Percentiles rank a stretch among this genome's conserved stretches.
Conservation (phyloP, 23 red algal genomes). For the Gracilaria gracilis region DNA sequence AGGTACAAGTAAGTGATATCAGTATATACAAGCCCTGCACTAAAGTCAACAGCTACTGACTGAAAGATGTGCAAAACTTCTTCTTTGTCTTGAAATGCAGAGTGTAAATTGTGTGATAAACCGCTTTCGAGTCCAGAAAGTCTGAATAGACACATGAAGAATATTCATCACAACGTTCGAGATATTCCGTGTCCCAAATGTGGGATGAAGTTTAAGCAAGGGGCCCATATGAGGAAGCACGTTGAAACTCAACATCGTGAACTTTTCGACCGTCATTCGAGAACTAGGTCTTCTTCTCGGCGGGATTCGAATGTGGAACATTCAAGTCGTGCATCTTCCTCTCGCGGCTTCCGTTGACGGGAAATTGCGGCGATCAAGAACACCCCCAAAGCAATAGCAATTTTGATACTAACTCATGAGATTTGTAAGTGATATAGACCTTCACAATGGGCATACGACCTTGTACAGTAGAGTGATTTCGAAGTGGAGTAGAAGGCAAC, state of each 20-base stretch:
- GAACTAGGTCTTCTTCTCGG: background rate
- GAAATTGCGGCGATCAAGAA: background rate
- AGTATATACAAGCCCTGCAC: background rate
- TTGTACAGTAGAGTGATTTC: background rate
- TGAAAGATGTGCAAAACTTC: background rate
- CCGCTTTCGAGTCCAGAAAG: background rate
- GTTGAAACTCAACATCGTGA: slow-evolving; percentile 12
- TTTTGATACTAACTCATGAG: background rate
- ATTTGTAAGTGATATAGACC: background rate
- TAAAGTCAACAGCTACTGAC: background rate
- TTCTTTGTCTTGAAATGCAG: background rate
- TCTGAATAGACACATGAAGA: slow-evolving; percentile 18
- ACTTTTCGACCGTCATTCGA: background rate
- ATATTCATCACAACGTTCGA: slow-evolving; percentile 24
- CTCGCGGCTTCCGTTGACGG: background rate
- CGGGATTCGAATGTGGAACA: background rate
- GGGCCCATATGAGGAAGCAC: slow-evolving; percentile 23
- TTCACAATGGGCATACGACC: background rate
- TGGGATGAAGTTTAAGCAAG: background rate
- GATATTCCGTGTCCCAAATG: background rate
- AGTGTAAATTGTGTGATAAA: background rate
- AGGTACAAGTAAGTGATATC: background rate
- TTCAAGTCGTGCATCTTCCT: slow-evolving; percentile 7
- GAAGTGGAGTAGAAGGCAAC: no score
- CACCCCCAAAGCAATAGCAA: background rate